phyloP scores from a whole-genome alignment of 177 flowering plant genomes.

The Viscum album region DNA sequence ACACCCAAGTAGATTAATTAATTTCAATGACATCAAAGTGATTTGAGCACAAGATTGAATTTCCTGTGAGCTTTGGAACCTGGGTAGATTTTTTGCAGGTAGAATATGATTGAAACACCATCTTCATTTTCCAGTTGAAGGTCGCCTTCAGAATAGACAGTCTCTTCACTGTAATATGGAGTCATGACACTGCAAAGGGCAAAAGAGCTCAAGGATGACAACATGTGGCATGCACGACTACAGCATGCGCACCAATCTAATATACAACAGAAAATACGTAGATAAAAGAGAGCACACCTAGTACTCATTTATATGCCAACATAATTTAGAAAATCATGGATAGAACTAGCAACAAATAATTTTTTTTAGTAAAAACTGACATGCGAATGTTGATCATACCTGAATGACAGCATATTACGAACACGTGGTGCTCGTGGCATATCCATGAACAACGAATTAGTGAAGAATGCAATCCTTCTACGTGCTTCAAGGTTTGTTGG shows the following conservation, averaged over 20 bases:
- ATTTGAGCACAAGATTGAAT: conserved; percentile 2
- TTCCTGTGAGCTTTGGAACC: conserved; percentile 29
- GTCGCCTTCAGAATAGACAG: conserved; percentile 74
- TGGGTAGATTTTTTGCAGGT: conserved; percentile 92
- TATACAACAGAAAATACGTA: neutral
- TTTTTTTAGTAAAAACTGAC: no score
- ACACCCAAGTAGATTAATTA: neutral
- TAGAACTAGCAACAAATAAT: no score
- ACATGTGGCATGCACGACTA: neutral
- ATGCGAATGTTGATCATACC: conserved; percentile 29
- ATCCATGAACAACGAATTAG: conserved; percentile 91
- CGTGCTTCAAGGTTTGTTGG: conserved; percentile 95
- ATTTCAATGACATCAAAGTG: conserved; percentile 7
- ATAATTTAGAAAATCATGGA: no score
- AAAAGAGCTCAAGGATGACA: neutral
- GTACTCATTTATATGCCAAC: no score
- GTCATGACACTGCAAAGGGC: conserved; percentile 71
- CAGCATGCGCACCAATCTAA: no score
- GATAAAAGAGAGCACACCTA: no score
- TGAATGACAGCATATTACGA: conserved; percentile 91
- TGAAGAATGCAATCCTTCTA: conserved; percentile 72
- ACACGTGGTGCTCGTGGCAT: conserved; percentile 97
- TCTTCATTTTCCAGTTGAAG: conserved; percentile 95
- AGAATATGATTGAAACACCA: conserved; percentile 83
- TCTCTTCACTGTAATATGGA: conserved; percentile 96